Evolutionary conservation across 2,329 filamentous ascomycete genomes (phyloP), one percentile per base, ranked within the genome.

Genomic region (Ophidiomyces ophidiicola): DNA sequence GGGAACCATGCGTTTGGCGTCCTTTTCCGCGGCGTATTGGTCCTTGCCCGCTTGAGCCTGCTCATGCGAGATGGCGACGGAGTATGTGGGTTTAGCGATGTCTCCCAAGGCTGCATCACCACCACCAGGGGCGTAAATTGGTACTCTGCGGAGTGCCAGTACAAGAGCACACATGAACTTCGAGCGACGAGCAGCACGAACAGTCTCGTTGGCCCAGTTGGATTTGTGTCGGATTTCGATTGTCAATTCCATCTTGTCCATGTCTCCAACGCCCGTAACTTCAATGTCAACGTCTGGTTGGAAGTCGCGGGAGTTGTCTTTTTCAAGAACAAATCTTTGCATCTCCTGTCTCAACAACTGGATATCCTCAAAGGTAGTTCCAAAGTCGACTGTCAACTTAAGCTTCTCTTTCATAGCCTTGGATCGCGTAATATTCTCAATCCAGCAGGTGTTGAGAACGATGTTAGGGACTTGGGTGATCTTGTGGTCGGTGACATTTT

Each of bases 101-200:
- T 68, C 70, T 21, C 70, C 75, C 4, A 82, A 72, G 28, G 72
- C 74, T 42, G 72, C 67, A 45, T 64, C 66, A 41, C 78, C 82
- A 43, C 81, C 86, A 28, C 80, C 86, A 41, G 88, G 88, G 14
- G 68, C 77, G 50, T 84, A 73, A 54, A 98, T 88, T 6, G 87
- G 88, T 12, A 98, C 72, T 63, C 80, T 86, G 62, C 85, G 82
- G 43, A 94, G 66, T 3, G 88, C 86, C 6, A 86, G 62, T 3
- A 90, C 79, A 43, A 98, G 68, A 0, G 90, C 90, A 55, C 87
- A 94, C 78, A 96, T 93, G 65, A 98, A 96, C 62, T 94, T 96
- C 58, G 82, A 92, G 44, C 88, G 78, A 37, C 87, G 78, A 5
- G 80, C 73, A 12, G 80, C 79, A 28, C 87, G 81, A 28, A 94